Base-by-base conservation (phyloP, 208 protist species). In the Acanthamoeba comandoni region DNA sequence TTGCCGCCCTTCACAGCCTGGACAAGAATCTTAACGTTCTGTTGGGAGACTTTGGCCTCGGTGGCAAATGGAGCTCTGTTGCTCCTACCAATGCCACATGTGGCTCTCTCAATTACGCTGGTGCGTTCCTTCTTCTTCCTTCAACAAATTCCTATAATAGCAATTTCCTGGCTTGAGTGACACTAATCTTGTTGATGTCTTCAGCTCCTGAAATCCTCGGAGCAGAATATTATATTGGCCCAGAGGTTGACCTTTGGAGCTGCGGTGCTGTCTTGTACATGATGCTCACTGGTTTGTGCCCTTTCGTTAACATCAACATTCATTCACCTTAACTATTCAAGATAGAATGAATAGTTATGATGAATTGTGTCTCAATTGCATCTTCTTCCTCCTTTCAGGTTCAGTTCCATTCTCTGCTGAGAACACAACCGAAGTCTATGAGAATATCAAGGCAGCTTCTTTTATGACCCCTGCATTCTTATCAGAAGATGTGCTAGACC, bases 211-310 rank as follows among this genome's bases (percentile, higher is more conserved):
- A 88, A 60, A 69, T 88, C 24, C 58, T 88, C 12, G 58, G 57
- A 15, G 79, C 79, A 19, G 55, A 88, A 19, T 88, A 70, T 60
- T 89, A 89, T 51, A 71, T 70, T 51, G 80, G 80, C 7, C 80
- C 80, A 13, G 80, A 89, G 60, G 58, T 89, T 51, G 80, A 89
- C 19, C 31, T 89, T n/a, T 89, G 80, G 80, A 53, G 26, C 80
- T 71, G 55, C 39, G 80, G 80, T 12, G 80, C 80, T 19, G 80
- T 89, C n/a, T 31, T 89, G 9, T 89, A 89, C 35, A 89, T 70
- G 57, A 89, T 89, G 80, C 58, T 89, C 57, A 89, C 60, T 24
- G 80, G 80, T 11, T 57, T 24, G 17, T 39, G 62, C 2, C 80
- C 80, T 29, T 89, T 89, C 39, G 55, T n/a, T n/a, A n/a, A n/a